A percentile compares a stretch with the other conserved stretches of the same genome.
Conservation (phyloP, 169 alveolate species). For the Ichthyophthirius multifiliis region DNA sequence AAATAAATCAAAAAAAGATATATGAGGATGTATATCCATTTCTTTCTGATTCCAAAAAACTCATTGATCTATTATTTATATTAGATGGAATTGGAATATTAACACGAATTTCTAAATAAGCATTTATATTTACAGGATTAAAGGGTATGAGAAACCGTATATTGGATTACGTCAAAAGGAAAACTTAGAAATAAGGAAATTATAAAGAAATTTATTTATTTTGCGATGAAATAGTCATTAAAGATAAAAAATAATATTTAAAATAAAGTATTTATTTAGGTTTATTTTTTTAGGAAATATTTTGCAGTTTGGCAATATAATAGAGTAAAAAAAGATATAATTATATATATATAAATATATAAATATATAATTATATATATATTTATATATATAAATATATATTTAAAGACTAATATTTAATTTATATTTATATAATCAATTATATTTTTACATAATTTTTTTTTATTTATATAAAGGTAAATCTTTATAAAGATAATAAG, state of each 20-base stretch:
- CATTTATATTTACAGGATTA: not conserved
- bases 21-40: not conserved
- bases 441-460: not conserved
- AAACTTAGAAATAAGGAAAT: not conserved
- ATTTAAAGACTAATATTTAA: not conserved
- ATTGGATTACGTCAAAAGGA: not conserved
- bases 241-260: not conserved
- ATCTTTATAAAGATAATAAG: not conserved
- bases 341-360: not conserved
- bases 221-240: not conserved
- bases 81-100: not conserved
- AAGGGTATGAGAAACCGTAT: slow-evolving; percentile 9
- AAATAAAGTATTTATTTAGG: not conserved
- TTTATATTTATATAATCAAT: not conserved
- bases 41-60: not conserved
- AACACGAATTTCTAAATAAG: not conserved
- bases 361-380: not conserved
- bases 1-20: not conserved
- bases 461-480: not conserved
- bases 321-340: not conserved
- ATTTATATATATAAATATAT: too few relatives aligned
- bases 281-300: not conserved
- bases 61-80: not conserved
- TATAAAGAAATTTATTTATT: not conserved
- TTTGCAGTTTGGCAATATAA: not conserved